A percentile compares a stretch with the other conserved stretches of the same genome.
phyloP scores from a whole-genome alignment of 306 rosid species.

The Fragaria vesca region DNA sequence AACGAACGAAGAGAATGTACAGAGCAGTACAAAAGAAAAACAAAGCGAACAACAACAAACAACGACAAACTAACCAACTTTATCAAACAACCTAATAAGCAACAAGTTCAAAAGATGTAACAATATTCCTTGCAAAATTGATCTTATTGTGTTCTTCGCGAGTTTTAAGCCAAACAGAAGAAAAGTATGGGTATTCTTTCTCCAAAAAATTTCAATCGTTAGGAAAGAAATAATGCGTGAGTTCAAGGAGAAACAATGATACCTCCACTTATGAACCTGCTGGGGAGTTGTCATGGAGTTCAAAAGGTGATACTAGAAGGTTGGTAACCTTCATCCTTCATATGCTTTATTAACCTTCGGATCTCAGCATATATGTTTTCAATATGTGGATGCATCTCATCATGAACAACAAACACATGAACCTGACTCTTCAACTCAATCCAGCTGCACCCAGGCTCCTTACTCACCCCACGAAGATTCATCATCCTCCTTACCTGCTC shows the following conservation, averaged over 20 bases:
- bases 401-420: slow-evolving; percentile 90
- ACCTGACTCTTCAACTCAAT: slow-evolving; percentile 67
- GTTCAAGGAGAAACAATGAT: neutral
- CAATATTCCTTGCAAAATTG: neutral
- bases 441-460: slow-evolving; percentile 99
- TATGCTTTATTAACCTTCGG: slow-evolving; percentile 49
- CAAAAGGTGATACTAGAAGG: slow-evolving; percentile 25
- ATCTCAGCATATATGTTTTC: slow-evolving; percentile 47
- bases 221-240: neutral
- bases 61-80: neutral
- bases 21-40: neutral
- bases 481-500: slow-evolving; percentile 75
- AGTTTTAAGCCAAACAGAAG: neutral
- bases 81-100: neutral
- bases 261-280: neutral
- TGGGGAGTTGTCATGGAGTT: neutral
- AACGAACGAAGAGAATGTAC: neutral
- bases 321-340: slow-evolving; percentile 65
- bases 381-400: slow-evolving; percentile 74
- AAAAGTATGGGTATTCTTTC: neutral
- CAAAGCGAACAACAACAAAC: neutral
- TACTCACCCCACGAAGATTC: slow-evolving; percentile 69
- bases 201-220: neutral
- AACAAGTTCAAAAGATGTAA: neutral
- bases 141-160: neutral